Conservation (phyloP, 306 rosid species). For the Lathyrus oleraceus region DNA sequence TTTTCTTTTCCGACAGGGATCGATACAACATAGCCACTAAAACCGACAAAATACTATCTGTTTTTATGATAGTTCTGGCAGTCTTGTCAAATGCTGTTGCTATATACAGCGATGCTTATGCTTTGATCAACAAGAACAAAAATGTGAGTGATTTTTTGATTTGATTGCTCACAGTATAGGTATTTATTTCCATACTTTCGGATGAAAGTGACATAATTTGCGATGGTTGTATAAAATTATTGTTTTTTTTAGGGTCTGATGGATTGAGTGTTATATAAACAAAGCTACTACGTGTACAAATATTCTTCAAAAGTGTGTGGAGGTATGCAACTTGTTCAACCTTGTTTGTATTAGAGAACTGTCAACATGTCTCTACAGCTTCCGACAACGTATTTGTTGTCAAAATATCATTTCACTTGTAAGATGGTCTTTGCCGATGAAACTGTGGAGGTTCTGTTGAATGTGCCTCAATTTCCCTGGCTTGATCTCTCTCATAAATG, state of each 20-base stretch:
- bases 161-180: neutral
- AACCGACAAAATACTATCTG: slow-evolving; percentile 62
- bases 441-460: neutral
- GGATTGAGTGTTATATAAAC: too few species aligned
- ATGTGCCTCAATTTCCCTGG: neutral
- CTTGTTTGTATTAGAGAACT: slow-evolving; percentile 12
- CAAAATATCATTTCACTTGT: neutral
- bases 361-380: neutral
- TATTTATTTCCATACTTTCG: slow-evolving; percentile 13
- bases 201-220: slow-evolving; percentile 15
- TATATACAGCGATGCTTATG: slow-evolving; percentile 73
- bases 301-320: slow-evolving; percentile 15
- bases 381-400: neutral
- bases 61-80: slow-evolving; percentile 70
- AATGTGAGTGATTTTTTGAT: slow-evolving; percentile 31
- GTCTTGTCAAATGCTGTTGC: slow-evolving; percentile 74
- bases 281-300: slow-evolving; percentile 27
- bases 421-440: neutral
- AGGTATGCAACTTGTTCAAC: slow-evolving; percentile 24
- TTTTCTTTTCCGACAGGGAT: slow-evolving; percentile 41
- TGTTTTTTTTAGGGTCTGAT: too few species aligned
- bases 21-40: slow-evolving; percentile 64
- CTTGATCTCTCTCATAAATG: too few species aligned
- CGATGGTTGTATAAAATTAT: slow-evolving; percentile 31
- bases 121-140: slow-evolving; percentile 54